Conservation (phyloP, 140 eudicot genomes). For the Oenanthe javanica region DNA sequence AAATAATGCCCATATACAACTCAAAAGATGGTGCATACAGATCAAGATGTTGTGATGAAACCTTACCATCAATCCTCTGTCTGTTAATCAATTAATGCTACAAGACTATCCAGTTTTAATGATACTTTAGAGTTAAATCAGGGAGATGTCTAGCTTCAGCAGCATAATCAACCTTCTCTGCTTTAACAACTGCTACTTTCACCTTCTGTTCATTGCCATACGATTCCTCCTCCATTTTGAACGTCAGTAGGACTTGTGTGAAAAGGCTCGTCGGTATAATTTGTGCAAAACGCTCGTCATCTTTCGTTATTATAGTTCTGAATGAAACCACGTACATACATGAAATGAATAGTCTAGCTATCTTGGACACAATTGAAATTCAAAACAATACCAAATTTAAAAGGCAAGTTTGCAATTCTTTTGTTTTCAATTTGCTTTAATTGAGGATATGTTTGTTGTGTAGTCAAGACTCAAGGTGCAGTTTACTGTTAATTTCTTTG, state of each 20-base stretch:
- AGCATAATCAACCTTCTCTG: slow-evolving; percentile 55
- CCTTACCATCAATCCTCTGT: background rate
- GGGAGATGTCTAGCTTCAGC: slow-evolving; percentile 45
- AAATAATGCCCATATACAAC: background rate
- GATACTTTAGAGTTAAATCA: slow-evolving; percentile 33
- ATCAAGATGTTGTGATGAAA: background rate
- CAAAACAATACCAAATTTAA: slow-evolving; percentile 60
- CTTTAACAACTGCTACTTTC: slow-evolving; percentile 61
- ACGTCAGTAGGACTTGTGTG: no score
- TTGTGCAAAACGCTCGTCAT: no score
- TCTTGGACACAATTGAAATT: slow-evolving; percentile 66
- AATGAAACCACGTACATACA: slow-evolving; percentile 75
- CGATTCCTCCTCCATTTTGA: slow-evolving; percentile 61
- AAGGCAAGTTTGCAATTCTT: slow-evolving; percentile 33
- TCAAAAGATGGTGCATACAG: slow-evolving; percentile 1
- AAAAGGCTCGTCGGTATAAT: no score
- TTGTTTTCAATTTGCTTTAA: background rate
- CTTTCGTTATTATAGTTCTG: no score
- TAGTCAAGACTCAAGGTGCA: background rate
- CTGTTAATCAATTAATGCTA: slow-evolving; percentile 5
- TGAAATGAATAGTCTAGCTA: slow-evolving; percentile 64
- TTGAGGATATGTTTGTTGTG: background rate
- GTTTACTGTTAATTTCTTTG: background rate
- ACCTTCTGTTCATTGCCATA: slow-evolving; percentile 84
- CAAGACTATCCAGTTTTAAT: background rate